phyloP scores from a whole-genome alignment of 1,139 yeast species.

The Diutina rugosa region DNA sequence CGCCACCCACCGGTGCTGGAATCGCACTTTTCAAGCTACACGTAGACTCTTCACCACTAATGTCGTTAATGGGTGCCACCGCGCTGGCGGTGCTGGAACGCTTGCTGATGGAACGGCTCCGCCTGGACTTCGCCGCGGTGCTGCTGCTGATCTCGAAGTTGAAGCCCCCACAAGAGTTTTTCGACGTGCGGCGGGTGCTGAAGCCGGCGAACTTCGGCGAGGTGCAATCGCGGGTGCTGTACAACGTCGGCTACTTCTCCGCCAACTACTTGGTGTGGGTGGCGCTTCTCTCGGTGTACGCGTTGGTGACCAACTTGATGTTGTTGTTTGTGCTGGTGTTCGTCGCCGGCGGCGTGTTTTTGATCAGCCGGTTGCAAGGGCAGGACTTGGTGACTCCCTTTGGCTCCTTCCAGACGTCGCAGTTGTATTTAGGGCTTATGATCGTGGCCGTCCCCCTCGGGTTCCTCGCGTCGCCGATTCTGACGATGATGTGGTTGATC shows the following conservation, averaged over 20 bases:
- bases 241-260: slow-evolving; percentile 76
- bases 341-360: slow-evolving; percentile 58
- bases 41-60: not conserved
- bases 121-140: slow-evolving; percentile 19
- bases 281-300: slow-evolving; percentile 15
- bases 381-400: slow-evolving; percentile 66
- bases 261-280: slow-evolving; percentile 45
- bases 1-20: not conserved
- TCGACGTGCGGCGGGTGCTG: slow-evolving; percentile 78
- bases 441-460: slow-evolving; percentile 78
- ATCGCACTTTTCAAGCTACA: not conserved
- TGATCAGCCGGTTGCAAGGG: slow-evolving; percentile 70
- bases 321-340: slow-evolving; percentile 70
- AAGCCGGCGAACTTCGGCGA: slow-evolving; percentile 88
- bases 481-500: slow-evolving; percentile 91
- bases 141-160: slow-evolving; percentile 60
- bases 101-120: slow-evolving; percentile 38
- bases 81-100: slow-evolving; percentile 24
- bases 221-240: slow-evolving; percentile 75
- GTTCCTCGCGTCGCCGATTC: slow-evolving; percentile 83
- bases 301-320: slow-evolving; percentile 68
- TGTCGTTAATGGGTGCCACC: slow-evolving; percentile 1
- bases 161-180: slow-evolving; percentile 86
- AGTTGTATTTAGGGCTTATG: slow-evolving; percentile 78
- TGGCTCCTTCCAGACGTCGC: slow-evolving; percentile 61